phyloP scores from a whole-genome alignment of 176 grass and related monocot genomes.

The Ampelocalamus luodianensis region DNA sequence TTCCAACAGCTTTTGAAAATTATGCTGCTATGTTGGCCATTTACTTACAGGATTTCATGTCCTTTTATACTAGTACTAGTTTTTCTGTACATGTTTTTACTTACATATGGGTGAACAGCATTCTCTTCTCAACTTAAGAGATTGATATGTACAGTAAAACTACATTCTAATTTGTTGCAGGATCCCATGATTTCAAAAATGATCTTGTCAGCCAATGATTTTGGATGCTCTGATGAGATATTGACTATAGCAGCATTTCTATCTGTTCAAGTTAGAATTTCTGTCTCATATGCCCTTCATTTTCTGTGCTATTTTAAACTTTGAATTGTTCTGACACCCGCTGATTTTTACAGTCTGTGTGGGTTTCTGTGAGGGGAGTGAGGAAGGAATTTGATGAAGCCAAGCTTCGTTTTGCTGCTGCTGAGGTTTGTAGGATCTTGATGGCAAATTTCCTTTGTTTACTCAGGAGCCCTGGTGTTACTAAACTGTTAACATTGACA shows the following conservation, averaged over 20 bases:
- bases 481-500: conserved; percentile 27
- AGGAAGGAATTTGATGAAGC: conserved; percentile 95
- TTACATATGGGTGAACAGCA: background rate
- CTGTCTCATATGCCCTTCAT: conserved; percentile 10
- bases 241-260: conserved; percentile 88
- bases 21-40: background rate
- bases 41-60: background rate
- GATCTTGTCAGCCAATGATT: conserved; percentile 81
- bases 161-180: conserved; percentile 51
- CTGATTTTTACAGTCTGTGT: conserved; percentile 73
- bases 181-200: conserved; percentile 99
- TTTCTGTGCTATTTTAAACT: conserved; percentile 34
- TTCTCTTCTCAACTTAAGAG: background rate
- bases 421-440: conserved; percentile 68
- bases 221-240: conserved; percentile 95
- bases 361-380: conserved; percentile 79
- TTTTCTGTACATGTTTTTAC: conserved; percentile 1
- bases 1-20: conserved; percentile 7
- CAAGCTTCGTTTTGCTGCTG: conserved; percentile 93
- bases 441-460: background rate
- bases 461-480: conserved; percentile 12
- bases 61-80: background rate
- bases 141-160: conserved; percentile 18
- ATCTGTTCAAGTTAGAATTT: conserved; percentile 80
- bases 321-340: conserved; percentile 34